These are phyloP conservation scores for Circinella minor DNA, from an alignment of 371 early-diverging fungal genomes.

Conservation along the genomic window DNA sequence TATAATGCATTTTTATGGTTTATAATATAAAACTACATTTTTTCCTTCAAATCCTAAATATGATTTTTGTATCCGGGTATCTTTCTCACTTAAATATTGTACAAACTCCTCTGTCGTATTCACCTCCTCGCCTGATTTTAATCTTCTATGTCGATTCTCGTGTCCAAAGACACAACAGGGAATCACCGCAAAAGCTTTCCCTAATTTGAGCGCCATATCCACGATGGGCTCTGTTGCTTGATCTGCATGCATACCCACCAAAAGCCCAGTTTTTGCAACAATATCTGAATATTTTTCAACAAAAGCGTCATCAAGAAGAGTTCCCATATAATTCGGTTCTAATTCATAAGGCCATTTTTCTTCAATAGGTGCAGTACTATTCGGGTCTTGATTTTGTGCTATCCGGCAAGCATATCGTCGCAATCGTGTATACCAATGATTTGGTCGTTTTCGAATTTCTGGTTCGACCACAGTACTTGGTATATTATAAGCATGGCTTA, in stretches of 20 bases:
- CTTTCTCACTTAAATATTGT: constrained; percentile 57
- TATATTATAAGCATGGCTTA: constrained; percentile 53
- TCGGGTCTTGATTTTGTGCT: constrained; percentile 27
- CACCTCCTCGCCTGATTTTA: constrained; percentile 43
- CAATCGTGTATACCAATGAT: constrained; percentile 53
- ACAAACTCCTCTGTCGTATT: constrained; percentile 57
- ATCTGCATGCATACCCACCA: constrained; percentile 65
- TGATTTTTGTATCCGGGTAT: constrained; percentile 40
- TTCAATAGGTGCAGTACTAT: constrained; percentile 10
- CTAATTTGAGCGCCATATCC: constrained; percentile 45
- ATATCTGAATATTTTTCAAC: constrained; percentile 33
- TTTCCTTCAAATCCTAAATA: constrained; percentile 65
- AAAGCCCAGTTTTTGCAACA: constrained; percentile 32
- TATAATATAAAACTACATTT: constrained; percentile 55
- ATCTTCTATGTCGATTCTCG: constrained; percentile 46
- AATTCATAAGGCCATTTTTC: constrained; percentile 36
- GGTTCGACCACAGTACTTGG: constrained; percentile 59
- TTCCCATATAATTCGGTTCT: constrained; percentile 41
- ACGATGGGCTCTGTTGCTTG: constrained; percentile 68
- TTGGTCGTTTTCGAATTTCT: constrained; percentile 46
- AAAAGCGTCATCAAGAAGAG: constrained; percentile 49
- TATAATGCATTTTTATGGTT: neutral
- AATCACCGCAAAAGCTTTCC: constrained; percentile 62
- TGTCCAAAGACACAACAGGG: constrained; percentile 68
- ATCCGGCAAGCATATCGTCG: constrained; percentile 32